Percentiles rank a stretch among this genome's conserved stretches.
Conservation (phyloP, 257 asterid genomes). For the Catharanthus roseus region DNA sequence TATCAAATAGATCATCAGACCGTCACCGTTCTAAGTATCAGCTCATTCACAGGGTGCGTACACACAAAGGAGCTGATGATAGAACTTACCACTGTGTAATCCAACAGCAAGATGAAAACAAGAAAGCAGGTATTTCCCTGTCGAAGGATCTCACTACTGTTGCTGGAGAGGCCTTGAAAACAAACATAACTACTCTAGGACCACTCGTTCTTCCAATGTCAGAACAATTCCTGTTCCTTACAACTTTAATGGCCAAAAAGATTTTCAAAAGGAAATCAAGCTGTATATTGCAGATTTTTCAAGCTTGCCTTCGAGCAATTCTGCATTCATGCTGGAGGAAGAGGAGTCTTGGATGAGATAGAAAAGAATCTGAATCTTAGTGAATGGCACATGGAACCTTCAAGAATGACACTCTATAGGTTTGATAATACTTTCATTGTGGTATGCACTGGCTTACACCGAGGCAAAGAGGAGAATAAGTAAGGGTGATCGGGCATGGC, state of each 20-base stretch:
- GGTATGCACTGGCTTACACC: slow-evolving; percentile 37
- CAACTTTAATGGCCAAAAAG: slow-evolving; percentile 12
- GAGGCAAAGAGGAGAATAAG: slow-evolving; percentile 38
- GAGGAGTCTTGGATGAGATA: slow-evolving; percentile 27
- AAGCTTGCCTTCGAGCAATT: slow-evolving; percentile 41
- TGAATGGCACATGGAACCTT: slow-evolving; percentile 36
- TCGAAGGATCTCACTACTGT: slow-evolving; percentile 24
- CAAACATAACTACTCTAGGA: slow-evolving; percentile 25
- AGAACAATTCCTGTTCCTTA: slow-evolving; percentile 17
- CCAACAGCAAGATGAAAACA: slow-evolving; percentile 27
- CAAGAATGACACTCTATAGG: slow-evolving; percentile 39
- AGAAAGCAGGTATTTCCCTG: slow-evolving; percentile 15
- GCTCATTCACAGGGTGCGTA: slow-evolving; percentile 23
- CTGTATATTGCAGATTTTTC: slow-evolving; percentile 29
- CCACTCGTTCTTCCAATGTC: slow-evolving; percentile 38
- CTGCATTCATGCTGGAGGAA: slow-evolving; percentile 38
- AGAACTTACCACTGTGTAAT: slow-evolving; percentile 16
- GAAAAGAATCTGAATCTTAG: slow-evolving; percentile 25
- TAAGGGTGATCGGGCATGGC: slow-evolving; percentile 35
- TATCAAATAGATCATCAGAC: slow-evolving; percentile 23
- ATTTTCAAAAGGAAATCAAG: slow-evolving; percentile 18
- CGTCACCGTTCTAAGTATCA: slow-evolving; percentile 21
- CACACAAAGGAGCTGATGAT: slow-evolving; percentile 30
- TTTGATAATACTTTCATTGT: slow-evolving; percentile 36
- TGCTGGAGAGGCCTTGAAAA: slow-evolving; percentile 32